Conservation (phyloP, 176 grass and related monocot species). For the Carex pumila region DNA sequence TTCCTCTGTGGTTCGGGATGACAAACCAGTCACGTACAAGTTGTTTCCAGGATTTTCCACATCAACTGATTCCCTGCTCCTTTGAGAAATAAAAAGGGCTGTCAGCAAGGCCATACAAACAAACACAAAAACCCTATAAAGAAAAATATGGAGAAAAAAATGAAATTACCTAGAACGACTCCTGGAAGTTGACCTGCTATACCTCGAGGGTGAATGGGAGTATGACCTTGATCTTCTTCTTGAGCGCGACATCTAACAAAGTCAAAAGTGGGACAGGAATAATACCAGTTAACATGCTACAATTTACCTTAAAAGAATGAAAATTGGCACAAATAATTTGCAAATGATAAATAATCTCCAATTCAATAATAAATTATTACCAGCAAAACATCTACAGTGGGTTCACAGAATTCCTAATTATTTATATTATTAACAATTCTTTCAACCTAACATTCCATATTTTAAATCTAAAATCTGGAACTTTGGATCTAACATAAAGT, state of each 20-base stretch:
- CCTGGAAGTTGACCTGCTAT: slow-evolving; percentile 12
- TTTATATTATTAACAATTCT: not conserved
- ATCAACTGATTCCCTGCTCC: slow-evolving; percentile 5
- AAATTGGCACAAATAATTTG: too few relatives aligned
- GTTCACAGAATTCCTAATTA: too few relatives aligned
- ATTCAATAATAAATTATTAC: too few relatives aligned
- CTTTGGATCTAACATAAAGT: not conserved
- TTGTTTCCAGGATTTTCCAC: slow-evolving; percentile 40
- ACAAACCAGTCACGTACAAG: slow-evolving; percentile 35
- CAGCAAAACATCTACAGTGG: too few relatives aligned
- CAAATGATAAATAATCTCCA: too few relatives aligned
- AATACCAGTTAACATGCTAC: not conserved
- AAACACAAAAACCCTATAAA: not conserved
- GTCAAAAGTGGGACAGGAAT: not conserved
- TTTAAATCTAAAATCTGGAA: not conserved
- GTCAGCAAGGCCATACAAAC: not conserved
- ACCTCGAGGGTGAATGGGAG: not conserved
- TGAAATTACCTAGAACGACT: not conserved
- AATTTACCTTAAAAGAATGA: too few relatives aligned
- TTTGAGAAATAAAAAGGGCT: not conserved
- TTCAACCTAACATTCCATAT: not conserved
- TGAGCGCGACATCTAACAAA: not conserved
- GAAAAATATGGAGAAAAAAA: not conserved
- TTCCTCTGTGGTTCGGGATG: slow-evolving; percentile 26
- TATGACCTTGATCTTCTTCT: not conserved